phyloP scores from a whole-genome alignment of 352 stramenopile species.

The Phytophthora europaea region DNA sequence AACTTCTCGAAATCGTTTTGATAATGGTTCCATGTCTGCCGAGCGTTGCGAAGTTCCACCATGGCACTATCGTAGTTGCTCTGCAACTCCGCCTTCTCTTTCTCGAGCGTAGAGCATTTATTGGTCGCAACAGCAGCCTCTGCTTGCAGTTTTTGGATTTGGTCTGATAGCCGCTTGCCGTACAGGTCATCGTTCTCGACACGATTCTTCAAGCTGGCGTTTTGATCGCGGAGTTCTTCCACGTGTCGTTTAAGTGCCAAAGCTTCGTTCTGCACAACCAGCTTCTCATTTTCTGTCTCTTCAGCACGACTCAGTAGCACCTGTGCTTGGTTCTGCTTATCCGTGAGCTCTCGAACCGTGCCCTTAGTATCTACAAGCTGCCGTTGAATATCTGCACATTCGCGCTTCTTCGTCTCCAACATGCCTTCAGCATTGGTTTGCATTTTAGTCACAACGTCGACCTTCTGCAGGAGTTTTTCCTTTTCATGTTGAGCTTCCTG shows the following conservation, averaged over 20 bases:
- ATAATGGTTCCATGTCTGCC: conserved; percentile 72
- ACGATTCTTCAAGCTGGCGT: conserved; percentile 63
- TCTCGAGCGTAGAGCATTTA: conserved; percentile 50
- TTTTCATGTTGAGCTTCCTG: conserved; percentile 55
- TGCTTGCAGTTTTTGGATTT: conserved; percentile 63
- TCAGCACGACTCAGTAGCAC: conserved; percentile 57
- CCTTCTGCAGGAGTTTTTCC: conserved; percentile 57
- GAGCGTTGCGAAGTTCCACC: conserved; percentile 65
- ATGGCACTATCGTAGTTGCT: conserved; percentile 64
- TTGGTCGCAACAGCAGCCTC: conserved; percentile 45
- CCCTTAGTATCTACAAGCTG: conserved; percentile 63
- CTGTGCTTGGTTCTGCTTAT: conserved; percentile 50
- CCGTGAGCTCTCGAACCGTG: conserved; percentile 50
- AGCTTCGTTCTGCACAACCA: conserved; percentile 70
- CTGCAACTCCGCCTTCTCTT: conserved; percentile 63
- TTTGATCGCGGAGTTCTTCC: conserved; percentile 77
- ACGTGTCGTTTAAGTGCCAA: conserved; percentile 63
- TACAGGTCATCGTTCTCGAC: conserved; percentile 59
- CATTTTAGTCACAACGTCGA: conserved; percentile 44
- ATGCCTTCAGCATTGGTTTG: conserved; percentile 54
- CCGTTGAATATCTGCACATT: conserved; percentile 48
- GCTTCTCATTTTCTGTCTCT: conserved; percentile 74
- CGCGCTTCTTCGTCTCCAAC: conserved; percentile 68
- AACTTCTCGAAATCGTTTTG: conserved; percentile 84
- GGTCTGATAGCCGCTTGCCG: conserved; percentile 54